Conservation (phyloP, 1,284 basidiomycete species). For the Heterobasidion annosum region DNA sequence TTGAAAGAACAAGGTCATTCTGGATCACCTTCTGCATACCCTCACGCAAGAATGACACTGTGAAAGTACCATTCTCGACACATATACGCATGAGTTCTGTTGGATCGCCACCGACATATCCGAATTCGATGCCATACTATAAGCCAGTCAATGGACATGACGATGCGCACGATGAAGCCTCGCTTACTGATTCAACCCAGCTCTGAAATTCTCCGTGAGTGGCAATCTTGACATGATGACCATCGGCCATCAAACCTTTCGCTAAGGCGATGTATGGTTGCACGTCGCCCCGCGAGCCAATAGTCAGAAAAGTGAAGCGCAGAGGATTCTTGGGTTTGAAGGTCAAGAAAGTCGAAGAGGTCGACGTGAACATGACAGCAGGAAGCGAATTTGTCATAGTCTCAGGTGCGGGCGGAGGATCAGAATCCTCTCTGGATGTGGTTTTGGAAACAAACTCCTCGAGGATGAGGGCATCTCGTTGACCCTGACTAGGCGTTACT, state of each 20-base stretch:
- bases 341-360: slow-evolving; percentile 88
- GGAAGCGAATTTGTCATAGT: slow-evolving; percentile 60
- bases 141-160: slow-evolving; percentile 3
- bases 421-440: slow-evolving; percentile 27
- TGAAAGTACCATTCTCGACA: slow-evolving; percentile 95
- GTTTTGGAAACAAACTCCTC: slow-evolving; percentile 60
- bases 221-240: slow-evolving; percentile 79
- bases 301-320: slow-evolving; percentile 88
- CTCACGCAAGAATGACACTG: slow-evolving; percentile 89
- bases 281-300: slow-evolving; percentile 90
- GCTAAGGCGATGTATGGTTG: slow-evolving; percentile 93
- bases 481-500: slow-evolving; percentile 33
- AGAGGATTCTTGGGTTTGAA: slow-evolving; percentile 84
- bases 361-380: slow-evolving; percentile 89
- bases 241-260: slow-evolving; percentile 86
- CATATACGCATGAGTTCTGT: slow-evolving; percentile 93
- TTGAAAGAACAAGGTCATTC: neutral
- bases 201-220: slow-evolving; percentile 91
- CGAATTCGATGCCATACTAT: slow-evolving; percentile 89
- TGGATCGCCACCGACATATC: slow-evolving; percentile 92
- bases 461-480: slow-evolving; percentile 60
- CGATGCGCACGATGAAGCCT: neutral
- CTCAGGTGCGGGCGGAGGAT: slow-evolving; percentile 36
- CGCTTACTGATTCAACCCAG: slow-evolving; percentile 87
- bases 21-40: slow-evolving; percentile 68